A percentile compares a stretch with the other conserved stretches of the same genome.
Conservation (phyloP, 2,329 filamentous ascomycete genomes). For the Phialemonium atrogriseum region DNA sequence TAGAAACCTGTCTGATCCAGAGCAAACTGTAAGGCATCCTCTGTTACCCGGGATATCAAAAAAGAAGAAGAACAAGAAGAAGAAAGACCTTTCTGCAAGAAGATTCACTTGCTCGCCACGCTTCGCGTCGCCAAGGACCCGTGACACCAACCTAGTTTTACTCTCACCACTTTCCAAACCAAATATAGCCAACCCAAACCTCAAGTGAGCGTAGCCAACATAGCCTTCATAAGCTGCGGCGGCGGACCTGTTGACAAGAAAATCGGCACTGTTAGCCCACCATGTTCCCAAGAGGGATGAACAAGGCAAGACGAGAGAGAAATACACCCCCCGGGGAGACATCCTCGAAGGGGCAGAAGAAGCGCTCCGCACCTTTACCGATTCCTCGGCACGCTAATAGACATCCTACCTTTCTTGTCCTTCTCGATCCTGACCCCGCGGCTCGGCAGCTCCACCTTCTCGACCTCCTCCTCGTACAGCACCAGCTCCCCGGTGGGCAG, state of each 20-base stretch:
- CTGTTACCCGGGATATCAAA: no score
- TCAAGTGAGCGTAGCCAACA: constrained; percentile 64
- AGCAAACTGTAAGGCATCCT: no score
- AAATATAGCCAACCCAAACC: no score
- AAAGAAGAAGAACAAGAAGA: no score
- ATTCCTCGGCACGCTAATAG: constrained; percentile 70
- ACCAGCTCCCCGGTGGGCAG: constrained; percentile 54
- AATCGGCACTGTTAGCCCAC: no score
- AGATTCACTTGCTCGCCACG: no score
- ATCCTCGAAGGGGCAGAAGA: constrained; percentile 9
- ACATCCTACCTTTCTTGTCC: constrained; percentile 94
- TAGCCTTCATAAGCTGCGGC: constrained; percentile 56
- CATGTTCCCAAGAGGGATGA: constrained; percentile 13
- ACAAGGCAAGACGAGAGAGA: constrained; percentile 12
- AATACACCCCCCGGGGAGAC: constrained; percentile 1
- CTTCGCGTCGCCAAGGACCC: no score
- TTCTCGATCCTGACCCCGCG: constrained; percentile 66
- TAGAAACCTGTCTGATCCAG: no score
- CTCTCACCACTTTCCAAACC: no score
- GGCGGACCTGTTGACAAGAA: constrained; percentile 51
- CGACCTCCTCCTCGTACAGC: constrained; percentile 52
- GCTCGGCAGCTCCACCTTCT: constrained; percentile 44
- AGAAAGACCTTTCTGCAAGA: no score
- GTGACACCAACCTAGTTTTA: no score
- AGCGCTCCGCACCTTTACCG: constrained; percentile 44